Base-by-base conservation (phyloP, 805 yeast genomes). In the Myxozyma lipomycoides region DNA sequence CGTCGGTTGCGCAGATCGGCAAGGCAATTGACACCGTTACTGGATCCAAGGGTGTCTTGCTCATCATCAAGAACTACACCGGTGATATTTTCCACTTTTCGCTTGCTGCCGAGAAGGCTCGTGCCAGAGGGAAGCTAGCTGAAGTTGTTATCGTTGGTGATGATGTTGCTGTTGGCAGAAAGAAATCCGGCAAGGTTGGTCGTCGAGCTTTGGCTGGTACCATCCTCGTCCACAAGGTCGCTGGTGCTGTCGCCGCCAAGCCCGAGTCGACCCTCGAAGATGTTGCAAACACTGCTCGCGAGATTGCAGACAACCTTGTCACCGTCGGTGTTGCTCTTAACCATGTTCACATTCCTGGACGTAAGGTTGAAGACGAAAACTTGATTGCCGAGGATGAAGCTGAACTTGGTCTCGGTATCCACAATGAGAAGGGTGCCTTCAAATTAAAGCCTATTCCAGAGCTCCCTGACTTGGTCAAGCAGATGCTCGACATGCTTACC, bases 21-120 rank as follows among this genome's bases (percentile, higher is more conserved):
- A 78, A 85, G 9, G 83, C 88, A 10, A 72, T 79, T 39, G 69
- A 72, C 52, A 60, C 78, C 4, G 56, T 56, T 10, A 22, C 46
- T 28, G 36, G 52, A 7, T 25, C 43, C 17, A 75, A 76, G 52
- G 96, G 96, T 25, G 82, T 87, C 4, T 68, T 90, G 46, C 71
- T 90, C 36, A 78, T 90, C 43, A 95, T 87, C 39, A 90, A 90
- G 70, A 90, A 91, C 69, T 90, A 90, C 69, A 90, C 97, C 3
- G 98, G 98, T 28, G 98, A 90, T 69, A 83, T 91, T 17, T 71
- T 90, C 48, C 96, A 90, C 69, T 90, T 91, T 69, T 96, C 96
- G 1, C 73, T 91, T 47, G 95, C 95, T 2, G 89, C 84, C 1
- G 97, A 90, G 67, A 75, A 95, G 60, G 91, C 95, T 25, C 83